A percentile compares a stretch with the other conserved stretches of the same genome.
Conservation (phyloP, 2,329 filamentous ascomycete genomes). For the Penicillium decumbens region DNA sequence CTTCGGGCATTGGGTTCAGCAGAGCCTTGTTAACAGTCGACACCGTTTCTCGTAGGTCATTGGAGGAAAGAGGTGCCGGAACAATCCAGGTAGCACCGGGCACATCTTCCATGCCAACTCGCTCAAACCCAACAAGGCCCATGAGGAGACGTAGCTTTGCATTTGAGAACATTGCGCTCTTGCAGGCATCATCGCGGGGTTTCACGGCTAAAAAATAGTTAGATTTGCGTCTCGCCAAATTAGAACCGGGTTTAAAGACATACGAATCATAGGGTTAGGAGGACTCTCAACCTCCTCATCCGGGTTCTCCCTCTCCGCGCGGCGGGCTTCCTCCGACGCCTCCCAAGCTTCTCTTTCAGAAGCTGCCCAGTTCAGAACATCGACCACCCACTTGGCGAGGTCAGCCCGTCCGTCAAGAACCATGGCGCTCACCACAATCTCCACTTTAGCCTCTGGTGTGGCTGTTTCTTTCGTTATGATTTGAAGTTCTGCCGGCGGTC, state of each 20-base stretch:
- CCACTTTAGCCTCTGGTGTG: conserved; percentile 64
- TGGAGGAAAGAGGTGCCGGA: conserved; percentile 60
- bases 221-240: conserved; percentile 2
- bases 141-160: conserved; percentile 80
- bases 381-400: conserved; percentile 76
- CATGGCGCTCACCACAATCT: conserved; percentile 72
- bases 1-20: conserved; percentile 70
- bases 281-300: conserved; percentile 27
- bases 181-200: conserved; percentile 62
- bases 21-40: conserved; percentile 72
- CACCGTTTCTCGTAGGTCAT: conserved; percentile 63
- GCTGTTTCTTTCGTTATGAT: conserved; percentile 67
- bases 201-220: conserved; percentile 49
- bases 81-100: conserved; percentile 74
- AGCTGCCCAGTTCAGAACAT: conserved; percentile 62
- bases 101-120: conserved; percentile 63
- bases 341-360: conserved; percentile 75
- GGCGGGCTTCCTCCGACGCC: conserved; percentile 60
- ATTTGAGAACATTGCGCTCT: conserved; percentile 80
- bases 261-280: conserved; percentile 43
- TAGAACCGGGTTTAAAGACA: conserved; percentile 26
- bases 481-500: conserved; percentile 74
- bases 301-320: conserved; percentile 29
- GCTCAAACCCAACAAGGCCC: conserved; percentile 66
- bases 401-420: conserved; percentile 74